Evolutionary conservation across 2,329 filamentous ascomycete genomes (phyloP), one percentile per base, ranked within the genome.

Genomic region (Chaetomium strumarium): DNA sequence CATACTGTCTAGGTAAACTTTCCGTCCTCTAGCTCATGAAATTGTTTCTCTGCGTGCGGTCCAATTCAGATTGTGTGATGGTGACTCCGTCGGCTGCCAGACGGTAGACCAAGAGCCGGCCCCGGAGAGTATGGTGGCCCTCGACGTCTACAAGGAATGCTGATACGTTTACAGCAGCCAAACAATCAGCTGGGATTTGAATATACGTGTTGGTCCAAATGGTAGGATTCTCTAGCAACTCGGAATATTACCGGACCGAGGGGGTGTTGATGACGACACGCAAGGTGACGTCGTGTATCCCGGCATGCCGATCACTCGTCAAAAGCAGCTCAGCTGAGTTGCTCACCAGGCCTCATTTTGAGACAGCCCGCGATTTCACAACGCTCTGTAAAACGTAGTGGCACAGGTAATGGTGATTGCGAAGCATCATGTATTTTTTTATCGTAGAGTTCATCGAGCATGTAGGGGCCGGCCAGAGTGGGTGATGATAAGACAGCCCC

Each of bases 271-370:
- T n/a, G 20, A 20, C 5, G 30, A 16, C 17, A 29, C 42, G 49
- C 49, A 46, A 12, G 13, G 49, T 51, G 49, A 51, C 49, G 49
- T 51, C 43, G 43, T 12, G 36, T 37, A 5, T 16, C 34, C 49
- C 37, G 13, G n/a, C 19, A 7, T 42, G 49, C 42, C 49, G 49
- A 51, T 51, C 42, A 41, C 37, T 30, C 31, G 43, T 17, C 41
- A 24, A 24, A 24, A 24, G 24, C 41, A 45, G n/a, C 16, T 33
- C 45, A 11, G 19, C 33, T 36, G 19, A 37, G 33, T 19, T 29
- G 19, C 20, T 14, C 17, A 30, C 11, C 16, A 5, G 7, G 9
- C 13, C 38, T 40, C 3, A 2, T 24, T 14, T 9, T 40, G 7
- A 11, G 8, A 20, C 16, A 40, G 11, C 16, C 34, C 13, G 7